These are phyloP conservation scores for Sporothrix brunneoviolacea DNA, from an alignment of 2,329 filamentous ascomycete species.

Conservation along the genomic window DNA sequence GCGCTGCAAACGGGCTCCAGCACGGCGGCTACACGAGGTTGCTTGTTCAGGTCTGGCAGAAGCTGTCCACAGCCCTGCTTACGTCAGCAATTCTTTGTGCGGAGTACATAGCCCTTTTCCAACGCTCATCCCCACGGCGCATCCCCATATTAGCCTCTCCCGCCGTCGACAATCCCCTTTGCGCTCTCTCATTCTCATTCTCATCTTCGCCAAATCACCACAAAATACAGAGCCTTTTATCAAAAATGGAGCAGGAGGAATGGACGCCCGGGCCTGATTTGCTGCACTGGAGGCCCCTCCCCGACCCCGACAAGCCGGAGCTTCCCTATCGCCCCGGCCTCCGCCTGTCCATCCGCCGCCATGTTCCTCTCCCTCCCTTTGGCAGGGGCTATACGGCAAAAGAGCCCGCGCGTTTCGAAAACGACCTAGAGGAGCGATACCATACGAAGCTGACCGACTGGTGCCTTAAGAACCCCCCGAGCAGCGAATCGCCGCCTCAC, in stretches of 20 bases:
- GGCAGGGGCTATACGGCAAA: not conserved
- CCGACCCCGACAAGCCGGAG: slow-evolving; percentile 3
- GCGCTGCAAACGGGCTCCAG: no score
- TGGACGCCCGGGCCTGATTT: not conserved
- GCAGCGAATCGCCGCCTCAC: not conserved
- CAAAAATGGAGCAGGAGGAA: not conserved
- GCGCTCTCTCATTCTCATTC: not conserved
- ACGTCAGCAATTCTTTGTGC: no score
- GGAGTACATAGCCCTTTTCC: no score
- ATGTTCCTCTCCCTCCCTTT: slow-evolving; percentile 1
- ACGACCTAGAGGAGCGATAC: not conserved
- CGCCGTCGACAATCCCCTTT: no score
- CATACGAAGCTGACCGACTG: not conserved
- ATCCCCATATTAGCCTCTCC: no score
- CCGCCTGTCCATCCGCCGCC: not conserved
- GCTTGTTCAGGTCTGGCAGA: no score
- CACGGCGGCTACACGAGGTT: no score
- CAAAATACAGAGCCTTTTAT: not conserved
- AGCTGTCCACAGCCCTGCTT: no score
- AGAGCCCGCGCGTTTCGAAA: not conserved
- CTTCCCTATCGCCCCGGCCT: slow-evolving; percentile 1
- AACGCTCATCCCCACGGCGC: no score
- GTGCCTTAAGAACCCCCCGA: not conserved
- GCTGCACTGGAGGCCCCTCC: not conserved
- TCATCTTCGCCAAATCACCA: not conserved